Base-by-base conservation (phyloP, 2,329 filamentous ascomycete genomes). In the Camillea tinctor region DNA sequence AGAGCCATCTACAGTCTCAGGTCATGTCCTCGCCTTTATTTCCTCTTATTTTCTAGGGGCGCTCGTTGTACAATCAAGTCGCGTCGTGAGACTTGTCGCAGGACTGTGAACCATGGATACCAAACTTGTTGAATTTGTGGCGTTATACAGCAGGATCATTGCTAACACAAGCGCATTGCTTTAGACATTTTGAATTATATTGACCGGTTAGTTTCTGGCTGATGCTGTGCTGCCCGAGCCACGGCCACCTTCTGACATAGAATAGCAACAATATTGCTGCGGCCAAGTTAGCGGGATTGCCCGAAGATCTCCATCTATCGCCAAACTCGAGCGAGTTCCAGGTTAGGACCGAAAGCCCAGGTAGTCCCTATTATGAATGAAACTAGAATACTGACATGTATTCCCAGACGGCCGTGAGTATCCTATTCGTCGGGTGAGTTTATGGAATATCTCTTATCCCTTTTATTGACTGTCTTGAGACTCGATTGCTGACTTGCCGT, bases 221-320 rank as follows among this genome's bases (percentile, higher is more conserved):
- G 20, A n/a, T 22, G 8, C 4, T 51, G 17, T 44, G 36, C 11
- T n/a, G 36, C 36, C n/a, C 6, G 13, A 44, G n/a, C 36, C 36
- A 44, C 13, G 13, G 2, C 8, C 26, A 2, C 26, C 26, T 11
- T 9, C 61, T 70, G 63, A 69, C 20, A 2, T 20, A 23, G 1
- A 17, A 15, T 59, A 77, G 81, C 50, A 86, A 85, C 67, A 85
- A 86, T 59, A 85, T 87, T 58, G 83, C 83, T 2, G 76, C 77
- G 23, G 84, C 82, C 3, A 78, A 80, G 64, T 71, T 87, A 5
- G 82, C 80, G 1, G 83, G 83, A 4, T 72, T 78, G 21, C 74
- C 76, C 21, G 66, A 70, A 24, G 75, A 77, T 50, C 60, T 78
- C 6, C 57, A 70, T 1, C 66, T 78, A 9, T 60, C 66, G 52